Percentiles rank a stretch among this genome's conserved stretches.
phyloP scores from a whole-genome alignment of 495 filamentous ascomycete species.

The Lindgomyces ingoldianus region DNA sequence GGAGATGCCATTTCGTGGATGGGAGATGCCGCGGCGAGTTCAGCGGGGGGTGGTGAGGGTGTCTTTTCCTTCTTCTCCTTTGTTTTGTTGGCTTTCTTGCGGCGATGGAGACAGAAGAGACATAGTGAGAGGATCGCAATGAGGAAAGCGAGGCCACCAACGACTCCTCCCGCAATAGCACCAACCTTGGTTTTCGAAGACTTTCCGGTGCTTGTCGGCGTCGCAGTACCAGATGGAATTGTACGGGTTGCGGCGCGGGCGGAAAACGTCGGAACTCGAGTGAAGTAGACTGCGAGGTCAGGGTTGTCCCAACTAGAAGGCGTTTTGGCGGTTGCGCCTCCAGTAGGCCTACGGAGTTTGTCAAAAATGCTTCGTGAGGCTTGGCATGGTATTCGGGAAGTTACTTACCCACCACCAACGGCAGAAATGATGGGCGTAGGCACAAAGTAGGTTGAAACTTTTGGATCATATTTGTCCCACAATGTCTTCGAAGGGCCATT shows the following conservation, averaged over 20 bases:
- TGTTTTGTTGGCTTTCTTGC: conserved; percentile 30
- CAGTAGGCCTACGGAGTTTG: conserved; percentile 38
- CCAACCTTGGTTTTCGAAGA: conserved; percentile 31
- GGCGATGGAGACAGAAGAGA: conserved; percentile 38
- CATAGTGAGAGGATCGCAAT: conserved; percentile 36
- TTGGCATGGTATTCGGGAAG: neutral
- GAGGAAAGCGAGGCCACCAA: conserved; percentile 38
- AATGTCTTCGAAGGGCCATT: conserved; percentile 40
- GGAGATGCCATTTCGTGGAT: conserved; percentile 28
- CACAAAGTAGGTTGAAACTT: conserved; percentile 48
- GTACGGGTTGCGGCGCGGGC: conserved; percentile 33
- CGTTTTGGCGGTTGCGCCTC: conserved; percentile 46
- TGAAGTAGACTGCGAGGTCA: conserved; percentile 43
- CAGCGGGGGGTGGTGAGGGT: conserved; percentile 22
- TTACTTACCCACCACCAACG: conserved; percentile 51
- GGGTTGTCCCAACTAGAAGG: conserved; percentile 40
- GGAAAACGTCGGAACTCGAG: conserved; percentile 31
- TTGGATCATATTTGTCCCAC: conserved; percentile 49
- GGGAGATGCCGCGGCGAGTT: conserved; percentile 30
- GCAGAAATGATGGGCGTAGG: conserved; percentile 47
- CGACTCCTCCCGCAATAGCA: conserved; percentile 42
- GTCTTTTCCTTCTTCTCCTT: neutral
- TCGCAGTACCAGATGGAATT: conserved; percentile 22
- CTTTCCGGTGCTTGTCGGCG: conserved; percentile 14
- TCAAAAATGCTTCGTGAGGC: conserved; percentile 1